A percentile compares a stretch with the other conserved stretches of the same genome.
phyloP scores from a whole-genome alignment of 208 protist species.

The Acanthamoeba healyi region DNA sequence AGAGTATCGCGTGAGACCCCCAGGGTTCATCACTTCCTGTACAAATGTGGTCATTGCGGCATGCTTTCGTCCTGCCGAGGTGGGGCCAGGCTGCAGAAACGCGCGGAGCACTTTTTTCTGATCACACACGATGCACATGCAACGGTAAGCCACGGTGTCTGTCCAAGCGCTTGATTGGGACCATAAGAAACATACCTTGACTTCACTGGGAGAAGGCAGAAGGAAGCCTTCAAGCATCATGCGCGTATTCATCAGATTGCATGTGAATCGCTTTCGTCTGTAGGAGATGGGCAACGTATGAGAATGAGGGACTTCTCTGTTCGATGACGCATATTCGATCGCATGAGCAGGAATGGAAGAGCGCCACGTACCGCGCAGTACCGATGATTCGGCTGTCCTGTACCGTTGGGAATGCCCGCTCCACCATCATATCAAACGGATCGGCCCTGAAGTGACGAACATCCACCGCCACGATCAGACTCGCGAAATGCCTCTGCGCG shows the following conservation, averaged over 20 bases:
- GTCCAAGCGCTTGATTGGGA: background rate
- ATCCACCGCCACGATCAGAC: background rate
- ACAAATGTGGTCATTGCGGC: slow-evolving; percentile 55
- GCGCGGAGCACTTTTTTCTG: slow-evolving; percentile 24
- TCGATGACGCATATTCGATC: too few species aligned
- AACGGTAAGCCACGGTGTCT: too few species aligned
- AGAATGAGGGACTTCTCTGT: too few species aligned
- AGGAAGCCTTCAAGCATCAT: slow-evolving; percentile 63
- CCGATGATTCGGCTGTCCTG: slow-evolving; percentile 43
- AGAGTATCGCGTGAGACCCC: slow-evolving; percentile 30
- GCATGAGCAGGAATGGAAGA: background rate
- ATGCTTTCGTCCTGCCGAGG: background rate
- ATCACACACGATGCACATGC: too few species aligned
- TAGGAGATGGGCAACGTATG: too few species aligned
- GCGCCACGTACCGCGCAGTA: background rate
- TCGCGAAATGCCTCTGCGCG: background rate
- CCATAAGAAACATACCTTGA: background rate
- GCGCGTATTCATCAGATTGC: slow-evolving; percentile 66
- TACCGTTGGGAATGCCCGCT: slow-evolving; percentile 34
- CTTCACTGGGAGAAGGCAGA: background rate
- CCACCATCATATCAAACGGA: slow-evolving; percentile 34
- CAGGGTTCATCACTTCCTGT: slow-evolving; percentile 50
- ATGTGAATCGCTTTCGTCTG: slow-evolving; percentile 52
- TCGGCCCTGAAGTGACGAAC: slow-evolving; percentile 13
- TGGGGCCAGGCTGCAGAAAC: slow-evolving; percentile 8